Percentiles rank a stretch among this genome's conserved stretches.
phyloP scores from a whole-genome alignment of 768 basidiomycete species.

The Panaeolus cyanescens region DNA sequence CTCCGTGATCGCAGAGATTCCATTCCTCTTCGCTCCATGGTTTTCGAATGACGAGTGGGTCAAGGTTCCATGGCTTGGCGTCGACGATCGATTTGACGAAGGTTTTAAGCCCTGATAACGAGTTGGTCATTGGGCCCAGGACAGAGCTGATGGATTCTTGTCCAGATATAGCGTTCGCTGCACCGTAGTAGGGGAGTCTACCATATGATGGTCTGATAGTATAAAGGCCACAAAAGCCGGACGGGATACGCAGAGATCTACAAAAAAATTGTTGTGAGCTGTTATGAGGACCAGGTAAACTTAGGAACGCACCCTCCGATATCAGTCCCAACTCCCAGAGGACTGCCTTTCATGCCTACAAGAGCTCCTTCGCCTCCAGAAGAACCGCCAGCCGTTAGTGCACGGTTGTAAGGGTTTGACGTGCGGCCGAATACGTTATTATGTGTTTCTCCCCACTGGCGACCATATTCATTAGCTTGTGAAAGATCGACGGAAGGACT shows the following conservation, averaged over 20 bases:
- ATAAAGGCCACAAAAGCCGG: slow-evolving; percentile 58
- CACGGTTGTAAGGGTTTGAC: slow-evolving; percentile 58
- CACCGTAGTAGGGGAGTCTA: slow-evolving; percentile 56
- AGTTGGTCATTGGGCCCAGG: slow-evolving; percentile 58
- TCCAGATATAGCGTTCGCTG: slow-evolving; percentile 51
- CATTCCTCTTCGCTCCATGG: slow-evolving; percentile 49
- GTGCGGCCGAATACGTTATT: slow-evolving; percentile 69
- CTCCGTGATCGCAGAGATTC: slow-evolving; percentile 45
- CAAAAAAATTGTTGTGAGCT: not conserved
- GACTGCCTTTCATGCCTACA: slow-evolving; percentile 58
- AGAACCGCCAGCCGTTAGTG: slow-evolving; percentile 61
- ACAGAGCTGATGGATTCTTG: slow-evolving; percentile 60
- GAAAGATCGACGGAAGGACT: not conserved
- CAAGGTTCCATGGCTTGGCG: slow-evolving; percentile 54
- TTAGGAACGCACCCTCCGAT: slow-evolving; percentile 49
- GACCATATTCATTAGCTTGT: not conserved
- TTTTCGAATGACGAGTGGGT: slow-evolving; percentile 52
- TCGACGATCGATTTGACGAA: slow-evolving; percentile 56
- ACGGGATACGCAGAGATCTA: slow-evolving; percentile 59
- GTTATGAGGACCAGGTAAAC: not conserved
- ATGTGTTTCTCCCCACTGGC: slow-evolving; percentile 55
- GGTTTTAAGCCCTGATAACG: slow-evolving; percentile 48
- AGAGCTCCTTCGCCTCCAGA: slow-evolving; percentile 72
- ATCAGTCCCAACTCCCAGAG: slow-evolving; percentile 65
- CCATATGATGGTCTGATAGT: slow-evolving; percentile 57